phyloP scores from a whole-genome alignment of 1,284 basidiomycete genomes.

The Meripilus lineatus region DNA sequence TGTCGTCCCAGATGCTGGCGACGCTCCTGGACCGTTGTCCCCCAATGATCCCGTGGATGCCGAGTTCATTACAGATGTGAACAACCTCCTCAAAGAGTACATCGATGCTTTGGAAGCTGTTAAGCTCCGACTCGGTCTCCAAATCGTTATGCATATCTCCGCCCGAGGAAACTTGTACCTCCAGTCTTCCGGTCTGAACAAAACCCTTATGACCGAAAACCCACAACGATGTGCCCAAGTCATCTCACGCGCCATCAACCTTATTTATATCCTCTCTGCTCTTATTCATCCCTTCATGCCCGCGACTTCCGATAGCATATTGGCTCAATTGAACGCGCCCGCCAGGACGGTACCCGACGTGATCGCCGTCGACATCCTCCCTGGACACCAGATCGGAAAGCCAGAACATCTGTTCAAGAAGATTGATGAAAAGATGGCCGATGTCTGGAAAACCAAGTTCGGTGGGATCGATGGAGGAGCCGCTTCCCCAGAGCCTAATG shows the following conservation, averaged over 20 bases:
- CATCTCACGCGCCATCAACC: constrained; percentile 84
- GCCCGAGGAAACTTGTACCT: constrained; percentile 94
- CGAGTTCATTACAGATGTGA: constrained; percentile 80
- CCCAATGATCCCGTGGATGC: constrained; percentile 67
- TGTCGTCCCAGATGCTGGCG: constrained; percentile 74
- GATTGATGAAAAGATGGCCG: constrained; percentile 90
- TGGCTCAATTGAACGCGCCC: constrained; percentile 89
- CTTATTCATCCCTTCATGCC: constrained; percentile 98
- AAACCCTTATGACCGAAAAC: constrained; percentile 79
- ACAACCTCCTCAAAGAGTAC: constrained; percentile 78
- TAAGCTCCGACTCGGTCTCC: constrained; percentile 85
- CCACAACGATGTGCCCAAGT: constrained; percentile 89
- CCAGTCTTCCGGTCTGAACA: constrained; percentile 88
- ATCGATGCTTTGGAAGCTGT: constrained; percentile 88
- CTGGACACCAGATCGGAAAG: constrained; percentile 82
- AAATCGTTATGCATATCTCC: constrained; percentile 88
- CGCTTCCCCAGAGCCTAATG: constrained; percentile 27
- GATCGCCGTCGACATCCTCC: constrained; percentile 77
- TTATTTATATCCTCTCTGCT: constrained; percentile 89
- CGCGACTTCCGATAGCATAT: constrained; percentile 76
- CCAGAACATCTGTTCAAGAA: constrained; percentile 92
- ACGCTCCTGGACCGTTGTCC: constrained; percentile 62
- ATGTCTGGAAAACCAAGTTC: constrained; percentile 80
- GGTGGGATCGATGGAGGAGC: constrained; percentile 36
- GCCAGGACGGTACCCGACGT: constrained; percentile 69